Conservation (phyloP, 495 filamentous ascomycete genomes). For the Podospora pseudocomata region DNA sequence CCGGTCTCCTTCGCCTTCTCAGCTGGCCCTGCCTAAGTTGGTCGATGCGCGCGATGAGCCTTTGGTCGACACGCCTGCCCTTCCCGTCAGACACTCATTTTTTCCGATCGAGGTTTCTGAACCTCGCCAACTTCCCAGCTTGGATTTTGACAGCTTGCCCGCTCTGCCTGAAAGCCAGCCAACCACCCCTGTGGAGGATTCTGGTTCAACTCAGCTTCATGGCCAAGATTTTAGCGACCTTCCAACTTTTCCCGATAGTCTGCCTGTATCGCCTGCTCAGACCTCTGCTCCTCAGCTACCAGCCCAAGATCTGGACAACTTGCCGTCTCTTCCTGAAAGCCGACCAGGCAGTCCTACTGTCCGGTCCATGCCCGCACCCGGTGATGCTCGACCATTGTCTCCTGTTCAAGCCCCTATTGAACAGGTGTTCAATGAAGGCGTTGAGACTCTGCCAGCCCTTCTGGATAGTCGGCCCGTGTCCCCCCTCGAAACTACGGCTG, state of each 20-base stretch:
- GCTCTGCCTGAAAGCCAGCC: background rate
- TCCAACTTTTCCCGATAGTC: conserved; percentile 10
- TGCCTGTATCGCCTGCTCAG: background rate
- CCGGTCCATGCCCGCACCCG: background rate
- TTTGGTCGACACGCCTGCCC: background rate
- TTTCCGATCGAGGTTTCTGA: background rate
- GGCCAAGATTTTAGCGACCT: background rate
- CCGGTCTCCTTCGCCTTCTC: conserved; percentile 1
- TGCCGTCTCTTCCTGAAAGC: conserved; percentile 7
- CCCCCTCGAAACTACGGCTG: background rate
- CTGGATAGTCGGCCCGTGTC: conserved; percentile 1
- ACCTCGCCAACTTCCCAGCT: background rate
- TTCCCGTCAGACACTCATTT: background rate
- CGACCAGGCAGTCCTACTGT: background rate
- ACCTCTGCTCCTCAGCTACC: background rate
- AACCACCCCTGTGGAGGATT: background rate
- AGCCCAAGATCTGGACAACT: background rate
- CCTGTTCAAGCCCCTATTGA: background rate
- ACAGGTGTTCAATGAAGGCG: background rate
- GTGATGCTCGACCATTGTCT: background rate
- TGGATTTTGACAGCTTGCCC: background rate
- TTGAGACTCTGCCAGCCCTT: background rate
- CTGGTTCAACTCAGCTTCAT: background rate
- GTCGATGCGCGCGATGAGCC: background rate
- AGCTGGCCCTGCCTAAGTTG: background rate